Evolutionary conservation across 1,284 basidiomycete species (phyloP), one percentile per base, ranked within the genome.

Genomic region (Pseudozyma pruni): DNA sequence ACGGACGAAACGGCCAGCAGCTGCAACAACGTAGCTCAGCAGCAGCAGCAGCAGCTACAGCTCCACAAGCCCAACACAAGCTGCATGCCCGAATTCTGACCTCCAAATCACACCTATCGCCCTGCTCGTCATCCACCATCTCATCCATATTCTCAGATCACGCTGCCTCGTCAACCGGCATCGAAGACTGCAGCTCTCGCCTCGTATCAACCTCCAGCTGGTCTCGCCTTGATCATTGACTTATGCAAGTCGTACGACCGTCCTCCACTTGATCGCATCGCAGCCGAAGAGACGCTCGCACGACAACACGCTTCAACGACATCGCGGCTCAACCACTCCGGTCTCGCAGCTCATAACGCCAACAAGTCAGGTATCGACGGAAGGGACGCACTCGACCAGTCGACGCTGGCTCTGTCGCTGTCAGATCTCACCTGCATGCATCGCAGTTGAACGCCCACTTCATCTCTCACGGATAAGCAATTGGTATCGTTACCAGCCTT

Each of bases 1-100:
- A 46, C 57, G 43, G 44, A 38, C 49, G n/a, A 59, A 58, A 19
- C 27, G 35, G 13, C 27, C 31, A 50, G 34, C 47, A 50, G 22
- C n/a, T n/a, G n/a, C n/a, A n/a, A n/a, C n/a, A n/a, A n/a, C n/a
- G n/a, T n/a, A n/a, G n/a, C n/a, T n/a, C n/a, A n/a, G n/a, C n/a
- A n/a, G n/a, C n/a, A n/a, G n/a, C n/a, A n/a, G n/a, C n/a, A n/a
- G n/a, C n/a, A n/a, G n/a, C n/a, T n/a, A n/a, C 45, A 25, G 16
- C 45, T 46, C 37, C 44, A 33, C 25, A 22, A 49, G 38, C 47
- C n/a, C n/a, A n/a, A n/a, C 27, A 29, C 7, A 6, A 34, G 16
- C 41, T 17, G 37, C 46, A 20, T n/a, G n/a, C 14, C 43, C 43
- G 40, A 47, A 46, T 25, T 50, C 32, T 49, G 23, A 42, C 46